Evolutionary conservation across 306 rosid genomes (phyloP).

Genomic region (Rosa multiflora): DNA sequence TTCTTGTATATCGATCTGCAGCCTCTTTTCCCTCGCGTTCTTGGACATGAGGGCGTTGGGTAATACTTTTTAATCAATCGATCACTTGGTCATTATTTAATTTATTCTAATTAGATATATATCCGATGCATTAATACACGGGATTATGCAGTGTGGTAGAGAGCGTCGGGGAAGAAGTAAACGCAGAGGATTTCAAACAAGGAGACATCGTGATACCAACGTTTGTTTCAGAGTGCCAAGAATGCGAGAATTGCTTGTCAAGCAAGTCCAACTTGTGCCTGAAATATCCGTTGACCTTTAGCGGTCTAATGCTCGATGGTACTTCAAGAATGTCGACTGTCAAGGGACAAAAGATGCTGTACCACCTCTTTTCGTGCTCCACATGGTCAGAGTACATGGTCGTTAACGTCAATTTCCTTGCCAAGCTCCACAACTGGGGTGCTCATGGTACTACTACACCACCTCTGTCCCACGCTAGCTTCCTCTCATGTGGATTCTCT

Average conservation of each 20-base stretch:
- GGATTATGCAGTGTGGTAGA: conserved; percentile 24
- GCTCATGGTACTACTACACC: neutral
- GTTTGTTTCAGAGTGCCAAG: conserved; percentile 27
- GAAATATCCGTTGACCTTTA: conserved; percentile 11
- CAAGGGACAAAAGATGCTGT: conserved; percentile 17
- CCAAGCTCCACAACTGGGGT: conserved; percentile 17
- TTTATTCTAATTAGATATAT: neutral
- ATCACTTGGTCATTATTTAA: too few relatives aligned
- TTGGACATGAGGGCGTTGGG: conserved; percentile 72
- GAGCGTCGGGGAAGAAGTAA: conserved; percentile 34
- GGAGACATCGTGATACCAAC: conserved; percentile 43
- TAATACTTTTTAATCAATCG: neutral
- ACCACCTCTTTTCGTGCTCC: conserved; percentile 29
- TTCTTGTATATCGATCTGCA: conserved; percentile 11
- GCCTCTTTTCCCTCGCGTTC: conserved; percentile 45
- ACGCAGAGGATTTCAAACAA: neutral
- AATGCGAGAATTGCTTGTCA: conserved; percentile 34
- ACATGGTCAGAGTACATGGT: conserved; percentile 45
- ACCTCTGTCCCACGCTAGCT: conserved; percentile 28
- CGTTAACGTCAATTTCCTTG: conserved; percentile 19
- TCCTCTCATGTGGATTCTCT: conserved; percentile 46
- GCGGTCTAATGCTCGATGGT: conserved; percentile 25
- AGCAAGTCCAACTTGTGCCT: conserved; percentile 31
- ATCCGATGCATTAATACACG: neutral
- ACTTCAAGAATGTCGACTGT: conserved; percentile 28